A percentile compares a stretch with the other conserved stretches of the same genome.
phyloP scores from a whole-genome alignment of 352 stramenopile species.

The Blastocystis hominis region DNA sequence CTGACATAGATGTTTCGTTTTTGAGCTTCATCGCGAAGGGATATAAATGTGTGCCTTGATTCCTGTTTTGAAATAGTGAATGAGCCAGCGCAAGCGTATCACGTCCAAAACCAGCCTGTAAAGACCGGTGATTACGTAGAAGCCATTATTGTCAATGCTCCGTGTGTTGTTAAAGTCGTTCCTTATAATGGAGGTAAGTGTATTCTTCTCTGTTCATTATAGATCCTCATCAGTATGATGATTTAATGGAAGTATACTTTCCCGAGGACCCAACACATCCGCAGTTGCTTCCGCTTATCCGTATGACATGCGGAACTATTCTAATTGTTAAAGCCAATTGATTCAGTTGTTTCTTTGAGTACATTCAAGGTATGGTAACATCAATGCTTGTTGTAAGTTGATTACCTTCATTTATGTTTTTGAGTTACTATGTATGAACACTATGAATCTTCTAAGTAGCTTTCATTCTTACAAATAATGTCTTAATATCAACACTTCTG shows the following conservation, averaged over 20 bases:
- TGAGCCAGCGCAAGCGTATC: background rate
- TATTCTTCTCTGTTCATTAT: background rate
- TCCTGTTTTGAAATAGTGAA: background rate
- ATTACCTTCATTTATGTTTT: too few species aligned
- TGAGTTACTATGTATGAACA: too few species aligned
- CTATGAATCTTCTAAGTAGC: too few species aligned
- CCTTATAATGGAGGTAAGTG: background rate
- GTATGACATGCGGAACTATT: slow-evolving; percentile 39
- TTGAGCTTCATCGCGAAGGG: background rate
- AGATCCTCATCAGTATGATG: slow-evolving; percentile 20
- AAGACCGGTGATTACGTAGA: background rate
- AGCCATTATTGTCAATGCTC: slow-evolving; percentile 1
- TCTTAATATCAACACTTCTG: background rate
- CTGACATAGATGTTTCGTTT: background rate
- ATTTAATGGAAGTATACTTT: slow-evolving; percentile 21
- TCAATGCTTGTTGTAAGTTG: too few species aligned
- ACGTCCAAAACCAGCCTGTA: background rate
- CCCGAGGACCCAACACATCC: background rate
- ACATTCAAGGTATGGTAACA: too few species aligned
- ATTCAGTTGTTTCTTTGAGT: background rate
- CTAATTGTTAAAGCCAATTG: background rate
- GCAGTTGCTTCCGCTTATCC: background rate
- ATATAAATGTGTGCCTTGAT: background rate
- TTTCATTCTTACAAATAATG: too few species aligned
- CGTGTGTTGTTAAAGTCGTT: slow-evolving; percentile 38